Percentiles rank a stretch among this genome's conserved stretches.
Conservation (phyloP, 1,139 yeast species). For the Saccharomycopsis phalli region DNA sequence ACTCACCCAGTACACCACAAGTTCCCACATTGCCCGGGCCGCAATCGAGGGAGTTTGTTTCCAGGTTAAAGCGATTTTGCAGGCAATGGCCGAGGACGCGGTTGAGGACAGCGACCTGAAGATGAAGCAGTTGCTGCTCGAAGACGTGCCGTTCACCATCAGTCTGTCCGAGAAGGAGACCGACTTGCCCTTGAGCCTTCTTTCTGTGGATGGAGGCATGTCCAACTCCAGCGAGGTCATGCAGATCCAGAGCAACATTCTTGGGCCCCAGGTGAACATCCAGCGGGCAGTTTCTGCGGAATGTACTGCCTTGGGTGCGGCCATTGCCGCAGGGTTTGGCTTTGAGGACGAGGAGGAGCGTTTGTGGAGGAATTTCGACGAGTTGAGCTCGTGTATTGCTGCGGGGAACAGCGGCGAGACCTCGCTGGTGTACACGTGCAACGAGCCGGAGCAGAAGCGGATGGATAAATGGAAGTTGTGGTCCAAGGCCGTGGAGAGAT, state of each 20-base stretch:
- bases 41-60: conserved; percentile 93
- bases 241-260: conserved; percentile 89
- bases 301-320: conserved; percentile 95
- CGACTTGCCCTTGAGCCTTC: conserved; percentile 39
- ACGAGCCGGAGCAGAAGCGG: conserved; percentile 51
- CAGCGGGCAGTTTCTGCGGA: conserved; percentile 76
- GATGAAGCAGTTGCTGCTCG: background rate
- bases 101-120: conserved; percentile 27
- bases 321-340: conserved; percentile 88
- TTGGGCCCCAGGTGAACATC: conserved; percentile 80
- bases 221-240: conserved; percentile 85
- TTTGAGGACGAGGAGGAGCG: conserved; percentile 43
- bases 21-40: conserved; percentile 86
- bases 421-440: conserved; percentile 45
- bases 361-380: conserved; percentile 71
- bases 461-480: conserved; percentile 63
- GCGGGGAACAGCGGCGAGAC: conserved; percentile 28
- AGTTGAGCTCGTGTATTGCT: conserved; percentile 34
- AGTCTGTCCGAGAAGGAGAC: conserved; percentile 20
- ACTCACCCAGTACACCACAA: conserved; percentile 78
- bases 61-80: conserved; percentile 84
- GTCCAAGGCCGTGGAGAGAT: conserved; percentile 74
- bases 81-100: conserved; percentile 76
- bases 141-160: conserved; percentile 1
- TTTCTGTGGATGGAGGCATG: conserved; percentile 94